Conservation (phyloP, 805 yeast genomes). For the Clavispora asparagi region DNA sequence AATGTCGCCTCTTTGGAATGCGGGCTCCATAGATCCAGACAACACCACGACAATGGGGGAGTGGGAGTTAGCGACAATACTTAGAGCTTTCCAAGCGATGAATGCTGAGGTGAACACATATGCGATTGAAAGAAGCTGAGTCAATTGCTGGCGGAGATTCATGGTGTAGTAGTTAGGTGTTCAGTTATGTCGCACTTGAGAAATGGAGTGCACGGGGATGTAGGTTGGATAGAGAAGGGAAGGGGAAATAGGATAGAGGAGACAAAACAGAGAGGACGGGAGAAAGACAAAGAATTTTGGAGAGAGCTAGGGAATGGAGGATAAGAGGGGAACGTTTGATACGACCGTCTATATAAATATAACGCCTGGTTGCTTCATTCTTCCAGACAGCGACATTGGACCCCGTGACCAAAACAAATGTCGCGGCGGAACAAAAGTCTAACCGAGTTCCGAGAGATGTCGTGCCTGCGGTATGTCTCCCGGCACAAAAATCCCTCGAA, state of each 20-base stretch:
- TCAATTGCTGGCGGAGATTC: slow-evolving; percentile 56
- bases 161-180: slow-evolving; percentile 21
- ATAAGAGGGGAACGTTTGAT: no score
- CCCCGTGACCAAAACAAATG: not conserved
- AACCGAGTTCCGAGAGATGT: not conserved
- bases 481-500: not conserved
- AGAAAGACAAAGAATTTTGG: no score
- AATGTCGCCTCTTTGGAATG: slow-evolving; percentile 96
- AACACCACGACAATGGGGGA: slow-evolving; percentile 95
- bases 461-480: not conserved
- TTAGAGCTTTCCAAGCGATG: slow-evolving; percentile 84
- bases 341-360: no score
- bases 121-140: slow-evolving; percentile 66
- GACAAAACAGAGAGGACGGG: not conserved
- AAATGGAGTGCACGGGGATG: not conserved
- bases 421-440: no score
- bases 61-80: slow-evolving; percentile 71
- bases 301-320: no score
- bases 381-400: no score
- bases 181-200: not conserved
- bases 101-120: slow-evolving; percentile 84
- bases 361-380: not conserved
- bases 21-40: slow-evolving; percentile 99
- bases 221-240: no score
- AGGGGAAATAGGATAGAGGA: not conserved